phyloP scores from a whole-genome alignment of 1,139 yeast species.

The Dujonia santamariae region DNA sequence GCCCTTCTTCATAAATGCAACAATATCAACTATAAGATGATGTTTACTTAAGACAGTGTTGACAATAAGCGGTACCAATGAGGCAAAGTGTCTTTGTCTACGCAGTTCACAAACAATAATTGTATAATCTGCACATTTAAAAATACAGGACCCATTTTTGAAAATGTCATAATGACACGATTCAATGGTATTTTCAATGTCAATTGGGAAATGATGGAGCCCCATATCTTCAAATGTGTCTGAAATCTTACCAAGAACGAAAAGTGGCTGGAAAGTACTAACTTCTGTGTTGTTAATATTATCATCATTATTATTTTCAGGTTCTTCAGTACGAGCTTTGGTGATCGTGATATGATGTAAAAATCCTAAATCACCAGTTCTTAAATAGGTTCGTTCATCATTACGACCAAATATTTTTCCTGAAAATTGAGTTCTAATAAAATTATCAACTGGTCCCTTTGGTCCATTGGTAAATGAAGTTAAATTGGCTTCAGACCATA shows the following conservation, averaged over 20 bases:
- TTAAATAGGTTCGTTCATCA: conserved; percentile 57
- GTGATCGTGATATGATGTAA: conserved; percentile 64
- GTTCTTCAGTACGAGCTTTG: conserved; percentile 22
- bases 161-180: conserved; percentile 58
- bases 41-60: conserved; percentile 78
- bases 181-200: conserved; percentile 76
- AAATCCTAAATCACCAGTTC: conserved; percentile 96
- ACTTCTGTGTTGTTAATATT: conserved; percentile 20
- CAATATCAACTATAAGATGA: conserved; percentile 80
- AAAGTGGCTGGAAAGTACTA: conserved; percentile 68
- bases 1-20: conserved; percentile 70
- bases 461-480: conserved; percentile 59
- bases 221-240: conserved; percentile 93
- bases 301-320: conserved; percentile 17
- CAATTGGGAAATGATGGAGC: conserved; percentile 83
- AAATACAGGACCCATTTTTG: conserved; percentile 63
- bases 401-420: conserved; percentile 48
- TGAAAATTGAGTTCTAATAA: conserved; percentile 43
- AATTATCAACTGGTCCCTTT: conserved; percentile 41
- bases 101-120: conserved; percentile 75
- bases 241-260: conserved; percentile 79
- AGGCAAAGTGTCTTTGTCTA: conserved; percentile 53
- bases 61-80: conserved; percentile 79
- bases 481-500: conserved; percentile 81
- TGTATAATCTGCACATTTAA: conserved; percentile 80